Conservation (phyloP, 139 green algal genomes). For the Medakamo hakoo region DNA sequence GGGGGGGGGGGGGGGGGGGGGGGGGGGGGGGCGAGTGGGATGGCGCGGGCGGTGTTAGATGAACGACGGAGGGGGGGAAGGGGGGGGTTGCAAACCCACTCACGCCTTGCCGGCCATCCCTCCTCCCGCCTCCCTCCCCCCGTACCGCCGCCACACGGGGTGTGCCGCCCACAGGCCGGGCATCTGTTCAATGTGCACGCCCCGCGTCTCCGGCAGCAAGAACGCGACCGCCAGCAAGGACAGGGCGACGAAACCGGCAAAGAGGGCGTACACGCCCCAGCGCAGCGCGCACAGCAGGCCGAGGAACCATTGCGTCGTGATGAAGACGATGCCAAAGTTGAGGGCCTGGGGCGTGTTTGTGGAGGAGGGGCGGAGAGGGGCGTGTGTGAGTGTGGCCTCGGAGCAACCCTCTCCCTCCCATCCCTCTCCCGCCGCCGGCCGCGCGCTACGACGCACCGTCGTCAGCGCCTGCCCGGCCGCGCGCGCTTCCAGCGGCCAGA, state of each 20-base stretch:
- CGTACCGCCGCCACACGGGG: not conserved
- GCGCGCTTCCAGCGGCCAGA: slow-evolving; percentile 16
- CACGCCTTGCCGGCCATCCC: not conserved
- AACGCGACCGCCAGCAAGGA: not conserved
- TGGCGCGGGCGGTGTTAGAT: too few species aligned
- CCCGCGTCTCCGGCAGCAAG: not conserved
- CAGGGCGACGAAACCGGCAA: not conserved
- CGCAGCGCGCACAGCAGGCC: not conserved
- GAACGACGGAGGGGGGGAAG: too few species aligned
- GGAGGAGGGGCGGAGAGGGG: too few species aligned
- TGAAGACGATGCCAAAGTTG: not conserved
- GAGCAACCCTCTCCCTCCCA: too few species aligned
- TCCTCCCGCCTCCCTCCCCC: not conserved
- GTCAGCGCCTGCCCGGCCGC: not conserved
- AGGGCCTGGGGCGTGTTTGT: too few species aligned
- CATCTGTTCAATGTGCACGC: not conserved
- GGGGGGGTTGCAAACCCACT: too few species aligned
- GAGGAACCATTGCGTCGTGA: not conserved
- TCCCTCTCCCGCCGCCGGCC: too few species aligned
- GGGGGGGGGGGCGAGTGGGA: not conserved
- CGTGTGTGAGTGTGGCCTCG: too few species aligned
- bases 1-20: not conserved
- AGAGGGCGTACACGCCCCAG: not conserved
- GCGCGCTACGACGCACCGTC: too few species aligned
- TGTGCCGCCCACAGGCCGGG: not conserved